Evolutionary conservation across 257 asterid genomes (phyloP).

Genomic region (Nicotiana noctiflora): DNA sequence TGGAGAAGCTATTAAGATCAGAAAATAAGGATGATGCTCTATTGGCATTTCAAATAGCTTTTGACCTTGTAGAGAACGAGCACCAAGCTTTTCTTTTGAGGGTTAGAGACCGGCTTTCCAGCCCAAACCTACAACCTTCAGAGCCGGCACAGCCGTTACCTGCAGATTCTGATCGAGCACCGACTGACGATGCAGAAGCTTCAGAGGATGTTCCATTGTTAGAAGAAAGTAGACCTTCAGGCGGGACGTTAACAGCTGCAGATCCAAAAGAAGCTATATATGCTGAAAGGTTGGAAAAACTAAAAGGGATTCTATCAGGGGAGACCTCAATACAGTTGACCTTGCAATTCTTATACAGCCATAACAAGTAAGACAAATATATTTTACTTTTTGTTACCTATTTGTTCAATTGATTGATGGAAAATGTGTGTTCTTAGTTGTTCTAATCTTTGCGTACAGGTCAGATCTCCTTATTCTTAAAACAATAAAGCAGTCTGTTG

Average conservation of each 20-base stretch:
- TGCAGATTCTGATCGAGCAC: constrained; percentile 37
- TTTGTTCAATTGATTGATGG: not conserved
- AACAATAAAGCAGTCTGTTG: constrained; percentile 96
- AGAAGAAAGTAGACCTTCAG: constrained; percentile 44
- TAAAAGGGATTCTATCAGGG: constrained; percentile 85
- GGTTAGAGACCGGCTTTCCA: constrained; percentile 60
- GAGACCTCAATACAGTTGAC: constrained; percentile 91
- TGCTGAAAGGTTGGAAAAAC: constrained; percentile 60
- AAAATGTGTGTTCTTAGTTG: not conserved
- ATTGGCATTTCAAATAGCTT: constrained; percentile 86
- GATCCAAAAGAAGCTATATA: constrained; percentile 58
- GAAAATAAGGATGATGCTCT: constrained; percentile 72
- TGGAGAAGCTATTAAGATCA: constrained; percentile 72
- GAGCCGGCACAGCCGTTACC: constrained; percentile 37
- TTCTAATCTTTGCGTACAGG: constrained; percentile 38
- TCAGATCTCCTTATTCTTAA: constrained; percentile 94
- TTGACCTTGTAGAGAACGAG: constrained; percentile 88
- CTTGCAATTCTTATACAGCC: constrained; percentile 83
- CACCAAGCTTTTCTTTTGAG: constrained; percentile 85
- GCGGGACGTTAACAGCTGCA: constrained; percentile 17
- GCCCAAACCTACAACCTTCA: constrained; percentile 47
- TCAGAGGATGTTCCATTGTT: constrained; percentile 63
- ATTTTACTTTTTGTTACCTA: not conserved
- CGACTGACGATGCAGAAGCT: constrained; percentile 28
- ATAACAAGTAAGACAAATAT: constrained; percentile 64